phyloP scores from a whole-genome alignment of 2,329 filamentous ascomycete species.

The Exophiala sideris region DNA sequence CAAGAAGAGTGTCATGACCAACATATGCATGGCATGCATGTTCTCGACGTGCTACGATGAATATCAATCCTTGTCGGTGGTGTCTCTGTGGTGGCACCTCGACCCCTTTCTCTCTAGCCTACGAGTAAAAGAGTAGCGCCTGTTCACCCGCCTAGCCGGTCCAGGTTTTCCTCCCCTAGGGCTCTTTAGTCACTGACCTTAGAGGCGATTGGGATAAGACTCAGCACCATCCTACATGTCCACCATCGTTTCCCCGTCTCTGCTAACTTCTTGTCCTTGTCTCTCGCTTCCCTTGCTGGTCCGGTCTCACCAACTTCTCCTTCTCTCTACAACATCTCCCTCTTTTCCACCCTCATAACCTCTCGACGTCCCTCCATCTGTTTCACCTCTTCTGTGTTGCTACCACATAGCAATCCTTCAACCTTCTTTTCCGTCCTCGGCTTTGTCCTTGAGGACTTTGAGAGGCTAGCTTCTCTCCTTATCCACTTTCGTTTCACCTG shows the following conservation, averaged over 20 bases:
- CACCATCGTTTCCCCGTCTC: constrained; percentile 1
- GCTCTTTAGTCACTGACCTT: constrained; percentile 2
- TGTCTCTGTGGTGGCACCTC: too few relatives aligned
- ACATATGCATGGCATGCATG: too few relatives aligned
- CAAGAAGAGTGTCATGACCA: neutral
- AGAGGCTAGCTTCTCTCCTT: constrained; percentile 30
- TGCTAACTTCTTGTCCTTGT: constrained; percentile 14
- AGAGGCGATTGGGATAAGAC: neutral
- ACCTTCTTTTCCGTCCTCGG: constrained; percentile 25
- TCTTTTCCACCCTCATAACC: constrained; percentile 11
- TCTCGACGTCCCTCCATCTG: constrained; percentile 14
- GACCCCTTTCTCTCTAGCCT: too few relatives aligned
- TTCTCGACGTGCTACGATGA: too few relatives aligned
- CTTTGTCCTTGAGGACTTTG: constrained; percentile 19
- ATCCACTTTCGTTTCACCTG: constrained; percentile 31
- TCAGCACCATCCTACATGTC: neutral
- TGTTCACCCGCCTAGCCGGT: neutral
- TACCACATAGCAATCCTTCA: constrained; percentile 17
- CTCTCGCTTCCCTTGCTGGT: constrained; percentile 19
- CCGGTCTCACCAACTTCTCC: constrained; percentile 14
- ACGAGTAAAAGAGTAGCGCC: neutral
- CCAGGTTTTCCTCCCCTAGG: constrained; percentile 5
- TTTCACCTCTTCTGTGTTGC: constrained; percentile 23
- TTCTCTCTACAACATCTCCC: constrained; percentile 13
- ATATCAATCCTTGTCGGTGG: too few relatives aligned